Conservation (phyloP, 108 stramenopile species). For the Mediolabrus comicus region DNA sequence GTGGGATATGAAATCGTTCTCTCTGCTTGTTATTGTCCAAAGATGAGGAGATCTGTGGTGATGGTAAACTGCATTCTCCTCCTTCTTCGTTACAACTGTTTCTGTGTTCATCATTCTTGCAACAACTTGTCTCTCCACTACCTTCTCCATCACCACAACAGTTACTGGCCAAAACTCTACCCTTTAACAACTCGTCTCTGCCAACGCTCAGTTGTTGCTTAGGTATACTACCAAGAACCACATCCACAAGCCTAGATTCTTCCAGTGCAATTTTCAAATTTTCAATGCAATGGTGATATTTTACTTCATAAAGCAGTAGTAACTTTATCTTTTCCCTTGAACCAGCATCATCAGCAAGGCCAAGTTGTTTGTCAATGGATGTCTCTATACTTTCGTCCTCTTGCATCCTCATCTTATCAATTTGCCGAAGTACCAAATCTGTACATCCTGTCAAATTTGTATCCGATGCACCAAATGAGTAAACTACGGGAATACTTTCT, state of each 20-base stretch:
- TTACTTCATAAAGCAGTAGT: conserved; percentile 78
- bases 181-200: conserved; percentile 1
- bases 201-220: conserved; percentile 11
- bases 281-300: conserved; percentile 77
- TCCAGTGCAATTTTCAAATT: conserved; percentile 49
- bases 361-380: neutral
- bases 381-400: conserved; percentile 12
- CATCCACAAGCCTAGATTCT: conserved; percentile 10
- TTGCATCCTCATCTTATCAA: neutral
- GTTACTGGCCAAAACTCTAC: neutral
- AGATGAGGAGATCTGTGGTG: neutral
- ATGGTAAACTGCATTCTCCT: neutral
- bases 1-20: conserved; percentile 28
- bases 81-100: neutral
- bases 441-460: conserved; percentile 13
- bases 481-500: conserved; percentile 62
- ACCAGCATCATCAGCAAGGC: neutral
- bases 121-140: neutral
- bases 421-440: conserved; percentile 12
- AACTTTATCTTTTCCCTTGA: conserved; percentile 17
- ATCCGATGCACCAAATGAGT: conserved; percentile 66
- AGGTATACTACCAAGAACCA: conserved; percentile 33
- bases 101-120: neutral
- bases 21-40: neutral
- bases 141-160: conserved; percentile 6